phyloP scores from a whole-genome alignment of 2,329 filamentous ascomycete species.

The Fusarium chlamydosporum region DNA sequence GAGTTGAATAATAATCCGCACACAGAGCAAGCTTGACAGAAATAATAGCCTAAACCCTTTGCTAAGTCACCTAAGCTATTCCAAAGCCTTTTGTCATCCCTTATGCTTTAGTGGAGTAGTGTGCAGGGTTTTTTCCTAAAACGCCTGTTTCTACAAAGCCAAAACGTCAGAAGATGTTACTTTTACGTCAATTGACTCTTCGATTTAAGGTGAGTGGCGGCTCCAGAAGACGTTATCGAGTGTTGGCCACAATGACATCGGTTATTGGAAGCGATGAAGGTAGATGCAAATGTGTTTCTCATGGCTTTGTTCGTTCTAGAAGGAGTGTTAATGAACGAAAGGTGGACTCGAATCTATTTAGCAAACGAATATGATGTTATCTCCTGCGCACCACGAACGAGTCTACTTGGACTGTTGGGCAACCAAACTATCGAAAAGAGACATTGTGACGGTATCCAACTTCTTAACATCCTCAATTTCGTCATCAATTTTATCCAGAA shows the following conservation, averaged over 20 bases:
- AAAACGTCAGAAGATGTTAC: not conserved
- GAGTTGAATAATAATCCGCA: too few species aligned
- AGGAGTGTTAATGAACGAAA: not conserved
- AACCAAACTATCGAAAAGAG: slow-evolving; percentile 24
- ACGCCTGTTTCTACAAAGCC: too few species aligned
- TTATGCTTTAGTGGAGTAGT: too few species aligned
- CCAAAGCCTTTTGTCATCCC: too few species aligned
- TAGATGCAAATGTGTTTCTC: not conserved
- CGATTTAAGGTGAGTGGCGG: not conserved
- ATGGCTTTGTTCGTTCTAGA: not conserved
- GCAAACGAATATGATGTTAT: not conserved
- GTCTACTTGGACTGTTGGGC: not conserved
- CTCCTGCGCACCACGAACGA: not conserved
- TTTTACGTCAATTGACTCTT: not conserved
- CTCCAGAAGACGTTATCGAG: not conserved
- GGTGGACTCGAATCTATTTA: not conserved
- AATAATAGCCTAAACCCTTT: too few species aligned
- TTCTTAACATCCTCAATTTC: slow-evolving; percentile 31
- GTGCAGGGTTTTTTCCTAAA: too few species aligned
- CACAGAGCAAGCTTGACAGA: too few species aligned
- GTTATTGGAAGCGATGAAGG: not conserved
- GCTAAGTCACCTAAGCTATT: too few species aligned
- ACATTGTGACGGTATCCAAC: slow-evolving; percentile 34
- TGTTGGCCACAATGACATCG: not conserved
- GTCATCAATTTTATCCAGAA: slow-evolving; percentile 17